A percentile compares a stretch with the other conserved stretches of the same genome.
phyloP scores from a whole-genome alignment of 2,329 filamentous ascomycete species.

The Sarocladium strictum region DNA sequence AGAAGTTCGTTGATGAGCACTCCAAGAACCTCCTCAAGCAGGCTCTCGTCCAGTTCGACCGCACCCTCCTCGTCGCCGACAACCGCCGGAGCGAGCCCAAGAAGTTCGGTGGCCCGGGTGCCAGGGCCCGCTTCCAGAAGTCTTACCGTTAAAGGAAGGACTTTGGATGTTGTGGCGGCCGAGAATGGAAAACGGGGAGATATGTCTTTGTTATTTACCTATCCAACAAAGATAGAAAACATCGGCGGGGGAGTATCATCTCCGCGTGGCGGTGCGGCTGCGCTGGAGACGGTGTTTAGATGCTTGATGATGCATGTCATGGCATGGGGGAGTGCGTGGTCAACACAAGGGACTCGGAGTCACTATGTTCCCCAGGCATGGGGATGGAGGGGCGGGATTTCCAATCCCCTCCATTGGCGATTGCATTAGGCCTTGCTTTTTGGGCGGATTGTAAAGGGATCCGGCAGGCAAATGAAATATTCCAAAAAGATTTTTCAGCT shows the following conservation, averaged over 20 bases:
- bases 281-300: neutral
- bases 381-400: constrained; percentile 24
- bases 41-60: constrained; percentile 91
- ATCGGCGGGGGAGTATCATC: neutral
- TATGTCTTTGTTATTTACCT: neutral
- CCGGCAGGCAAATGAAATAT: constrained; percentile 45
- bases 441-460: constrained; percentile 40
- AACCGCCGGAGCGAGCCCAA: constrained; percentile 99
- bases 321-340: constrained; percentile 12
- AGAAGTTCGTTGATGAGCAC: constrained; percentile 99
- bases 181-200: constrained; percentile 11
- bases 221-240: constrained; percentile 17
- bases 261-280: constrained; percentile 4
- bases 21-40: constrained; percentile 99
- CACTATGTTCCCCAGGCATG: constrained; percentile 30
- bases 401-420: constrained; percentile 37
- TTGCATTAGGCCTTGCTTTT: constrained; percentile 45
- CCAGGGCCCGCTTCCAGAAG: constrained; percentile 96
- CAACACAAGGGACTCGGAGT: constrained; percentile 26
- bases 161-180: neutral
- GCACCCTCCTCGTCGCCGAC: constrained; percentile 96
- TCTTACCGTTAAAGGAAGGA: constrained; percentile 79
- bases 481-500: constrained; percentile 29
- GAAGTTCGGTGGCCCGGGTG: constrained; percentile 93
- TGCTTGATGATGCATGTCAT: constrained; percentile 12